Evolutionary conservation across 164 flowering plant genomes (phyloP), one percentile per base, ranked within the genome.

Genomic region (grape (Vitis vinifera)): DNA sequence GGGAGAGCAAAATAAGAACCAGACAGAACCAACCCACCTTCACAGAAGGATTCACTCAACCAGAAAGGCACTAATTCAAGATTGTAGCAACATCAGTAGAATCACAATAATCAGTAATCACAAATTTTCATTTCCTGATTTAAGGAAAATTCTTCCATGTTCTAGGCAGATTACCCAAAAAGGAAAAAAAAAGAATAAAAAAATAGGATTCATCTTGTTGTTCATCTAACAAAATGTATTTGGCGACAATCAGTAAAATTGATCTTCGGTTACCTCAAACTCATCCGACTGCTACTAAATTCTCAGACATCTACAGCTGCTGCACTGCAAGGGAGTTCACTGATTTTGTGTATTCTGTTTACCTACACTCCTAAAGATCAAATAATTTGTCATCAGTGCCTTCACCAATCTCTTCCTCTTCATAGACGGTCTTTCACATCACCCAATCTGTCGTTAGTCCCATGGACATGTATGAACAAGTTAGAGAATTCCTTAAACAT

Each of bases 371-470:
- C 2, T 37, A 37, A 0, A 3, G 44, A 37, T 37, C 44, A 37
- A 37, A 37, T 37, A 37, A 37, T 37, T 37, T 37, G 44, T 6
- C 27, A 23, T 23, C 27, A 23, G 27, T 52, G 44, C 59, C 69
- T 19, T 65, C 66, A 37, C 23, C 1, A n/a, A 16, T 66, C 51
- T 13, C n/a, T 15, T 31, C 8, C 10, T 55, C 69, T 29, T 76
- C 72, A 68, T 13, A 58, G 59, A 53, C 63, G 51, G 19, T 68
- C 75, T 59, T 72, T 71, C 30, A 12, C 4, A 6, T 71, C 73
- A 29, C 69, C 75, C 65, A 68, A 71, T 68, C 79, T 76, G 75
- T 64, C 13, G 53, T 27, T 1, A 62, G 51, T 10, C 71, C 51
- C 13, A 59, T 1, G 4, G 53, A 69, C 10, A 67, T 50, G 53